Percentiles rank a stretch among this genome's conserved stretches.
Evolutionary conservation across 345 rosid species (phyloP).

Genomic region (Litchi chinensis): DNA sequence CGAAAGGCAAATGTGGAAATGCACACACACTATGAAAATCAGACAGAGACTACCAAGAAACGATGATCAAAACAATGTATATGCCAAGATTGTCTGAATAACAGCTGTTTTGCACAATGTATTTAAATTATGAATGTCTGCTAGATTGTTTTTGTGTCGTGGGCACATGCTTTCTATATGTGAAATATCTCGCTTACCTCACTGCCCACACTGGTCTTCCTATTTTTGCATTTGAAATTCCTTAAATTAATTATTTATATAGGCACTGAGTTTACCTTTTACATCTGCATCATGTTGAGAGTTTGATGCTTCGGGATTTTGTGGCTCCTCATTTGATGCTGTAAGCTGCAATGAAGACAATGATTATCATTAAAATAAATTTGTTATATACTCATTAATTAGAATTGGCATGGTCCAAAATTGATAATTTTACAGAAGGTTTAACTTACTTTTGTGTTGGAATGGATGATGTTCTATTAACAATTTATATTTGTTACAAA

Average conservation of each 20-base stretch:
- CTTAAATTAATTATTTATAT: background rate
- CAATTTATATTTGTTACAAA: background rate
- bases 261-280: conserved; percentile 49
- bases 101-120: background rate
- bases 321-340: conserved; percentile 43
- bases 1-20: background rate
- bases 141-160: background rate
- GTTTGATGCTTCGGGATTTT: conserved; percentile 35
- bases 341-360: conserved; percentile 44
- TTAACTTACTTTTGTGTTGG: background rate
- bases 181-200: background rate
- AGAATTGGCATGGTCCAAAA: background rate
- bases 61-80: background rate
- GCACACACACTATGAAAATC: background rate
- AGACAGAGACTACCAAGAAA: background rate
- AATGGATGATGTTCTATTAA: background rate
- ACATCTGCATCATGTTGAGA: conserved; percentile 33
- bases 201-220: background rate
- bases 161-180: background rate
- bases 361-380: conserved; percentile 15
- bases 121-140: background rate
- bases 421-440: background rate
- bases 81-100: background rate
- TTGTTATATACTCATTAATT: background rate
- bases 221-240: background rate